Conservation (phyloP, 331 rosid genomes). For the Telfairia occidentalis region DNA sequence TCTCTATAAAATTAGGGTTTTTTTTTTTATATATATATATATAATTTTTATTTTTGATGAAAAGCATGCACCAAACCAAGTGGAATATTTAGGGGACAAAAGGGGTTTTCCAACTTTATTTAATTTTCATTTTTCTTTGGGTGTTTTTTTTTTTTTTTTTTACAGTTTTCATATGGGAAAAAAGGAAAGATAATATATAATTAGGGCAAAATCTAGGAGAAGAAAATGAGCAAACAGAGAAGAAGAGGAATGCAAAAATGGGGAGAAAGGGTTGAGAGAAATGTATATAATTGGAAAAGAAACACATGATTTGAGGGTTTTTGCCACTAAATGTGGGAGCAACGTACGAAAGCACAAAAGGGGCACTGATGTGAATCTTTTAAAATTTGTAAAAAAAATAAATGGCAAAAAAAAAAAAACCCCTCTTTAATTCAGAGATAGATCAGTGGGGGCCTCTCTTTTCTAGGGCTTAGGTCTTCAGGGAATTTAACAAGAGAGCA, state of each 20-base stretch:
- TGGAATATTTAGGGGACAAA: conserved; percentile 8
- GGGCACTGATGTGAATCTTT: neutral
- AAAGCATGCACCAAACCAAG: conserved; percentile 8
- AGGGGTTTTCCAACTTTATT: conserved; percentile 5
- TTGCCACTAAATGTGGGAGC: conserved; percentile 10
- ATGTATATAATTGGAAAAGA: conserved; percentile 17
- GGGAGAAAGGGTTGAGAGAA: neutral
- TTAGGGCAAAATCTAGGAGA: conserved; percentile 2
- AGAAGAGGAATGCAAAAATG: neutral
- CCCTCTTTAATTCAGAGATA: neutral
- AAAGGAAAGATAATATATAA: neutral
- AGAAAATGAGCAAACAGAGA: neutral
- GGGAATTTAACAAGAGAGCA: conserved; percentile 1
- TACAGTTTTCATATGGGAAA: neutral
- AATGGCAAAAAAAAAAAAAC: neutral
- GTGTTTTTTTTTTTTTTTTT: neutral
- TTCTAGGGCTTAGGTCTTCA: neutral
- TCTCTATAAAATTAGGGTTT: conserved; percentile 1
- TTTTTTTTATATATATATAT: no score
- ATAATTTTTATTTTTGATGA: neutral
- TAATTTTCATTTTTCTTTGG: neutral
- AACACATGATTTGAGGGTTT: conserved; percentile 10
- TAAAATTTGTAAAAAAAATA: neutral
- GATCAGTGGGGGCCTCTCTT: conserved; percentile 13
- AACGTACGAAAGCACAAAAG: conserved; percentile 9